Conservation (phyloP, 2,329 filamentous ascomycete genomes). For the Hysterium pulicare region DNA sequence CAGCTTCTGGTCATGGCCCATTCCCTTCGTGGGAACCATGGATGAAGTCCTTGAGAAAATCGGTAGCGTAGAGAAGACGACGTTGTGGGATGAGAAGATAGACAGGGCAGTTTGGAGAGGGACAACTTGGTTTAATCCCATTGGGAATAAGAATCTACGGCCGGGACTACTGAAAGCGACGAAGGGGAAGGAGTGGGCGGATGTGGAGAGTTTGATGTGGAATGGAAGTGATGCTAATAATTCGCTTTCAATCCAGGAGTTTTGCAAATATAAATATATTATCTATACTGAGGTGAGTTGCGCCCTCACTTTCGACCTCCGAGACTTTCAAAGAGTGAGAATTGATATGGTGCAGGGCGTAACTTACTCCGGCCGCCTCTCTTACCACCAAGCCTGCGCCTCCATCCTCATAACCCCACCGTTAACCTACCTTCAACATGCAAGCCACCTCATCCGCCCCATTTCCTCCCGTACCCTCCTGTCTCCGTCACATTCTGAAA, state of each 20-base stretch:
- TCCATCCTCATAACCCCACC: constrained; percentile 16
- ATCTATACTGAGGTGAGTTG: constrained; percentile 14
- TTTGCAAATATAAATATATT: constrained; percentile 17
- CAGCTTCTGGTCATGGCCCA: constrained; percentile 15
- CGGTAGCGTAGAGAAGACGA: constrained; percentile 3
- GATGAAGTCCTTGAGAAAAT: constrained; percentile 11
- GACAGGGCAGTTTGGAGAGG: constrained; percentile 20
- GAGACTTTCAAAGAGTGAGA: neutral
- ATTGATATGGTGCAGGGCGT: constrained; percentile 10
- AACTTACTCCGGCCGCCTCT: constrained; percentile 16
- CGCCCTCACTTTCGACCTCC: neutral
- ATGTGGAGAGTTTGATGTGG: constrained; percentile 13
- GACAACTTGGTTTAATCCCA: constrained; percentile 19
- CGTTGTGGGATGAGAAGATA: constrained; percentile 11
- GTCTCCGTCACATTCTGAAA: too few relatives aligned
- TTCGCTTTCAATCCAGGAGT: constrained; percentile 12
- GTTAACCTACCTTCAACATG: constrained; percentile 13
- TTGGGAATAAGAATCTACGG: constrained; percentile 14
- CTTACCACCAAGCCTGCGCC: constrained; percentile 18
- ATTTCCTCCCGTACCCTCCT: constrained; percentile 8
- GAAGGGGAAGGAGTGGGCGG: constrained; percentile 16
- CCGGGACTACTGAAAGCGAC: constrained; percentile 16
- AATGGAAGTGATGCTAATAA: constrained; percentile 6
- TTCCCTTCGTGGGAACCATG: constrained; percentile 8
- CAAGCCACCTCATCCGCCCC: constrained; percentile 10